Evolutionary conservation across 306 rosid species (phyloP).

Genomic region (Lablab purpureus): DNA sequence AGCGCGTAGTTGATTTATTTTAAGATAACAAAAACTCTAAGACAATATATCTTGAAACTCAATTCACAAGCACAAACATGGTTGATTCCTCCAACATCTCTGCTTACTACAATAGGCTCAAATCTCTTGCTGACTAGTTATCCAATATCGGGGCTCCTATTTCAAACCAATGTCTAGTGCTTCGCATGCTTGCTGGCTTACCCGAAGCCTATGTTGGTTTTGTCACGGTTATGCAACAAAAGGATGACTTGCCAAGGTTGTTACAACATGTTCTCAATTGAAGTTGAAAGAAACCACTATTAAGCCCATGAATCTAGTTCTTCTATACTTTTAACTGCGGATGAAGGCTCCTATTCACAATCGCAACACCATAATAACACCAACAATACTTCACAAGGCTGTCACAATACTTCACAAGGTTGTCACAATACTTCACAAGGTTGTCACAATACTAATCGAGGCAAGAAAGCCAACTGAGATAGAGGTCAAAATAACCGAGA

Average conservation of each 20-base stretch:
- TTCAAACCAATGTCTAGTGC: too few species aligned
- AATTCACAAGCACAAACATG: neutral
- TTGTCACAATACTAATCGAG: neutral
- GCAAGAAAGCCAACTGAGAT: neutral
- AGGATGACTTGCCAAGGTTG: neutral
- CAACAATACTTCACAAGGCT: neutral
- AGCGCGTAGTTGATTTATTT: too few species aligned
- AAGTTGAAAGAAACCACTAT: neutral
- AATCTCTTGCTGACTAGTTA: neutral
- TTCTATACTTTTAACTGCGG: neutral
- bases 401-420: too few species aligned
- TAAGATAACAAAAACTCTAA: too few species aligned
- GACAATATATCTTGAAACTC: too few species aligned
- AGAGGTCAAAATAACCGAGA: neutral
- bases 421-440: too few species aligned
- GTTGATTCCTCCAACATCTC: neutral
- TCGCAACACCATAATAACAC: neutral
- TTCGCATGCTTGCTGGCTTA: neutral
- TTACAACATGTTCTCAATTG: neutral
- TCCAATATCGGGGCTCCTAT: neutral
- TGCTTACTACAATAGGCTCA: neutral
- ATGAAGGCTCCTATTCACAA: neutral
- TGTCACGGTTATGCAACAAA: neutral
- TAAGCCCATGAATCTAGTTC: neutral
- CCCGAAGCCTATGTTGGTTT: neutral